Percentiles rank a stretch among this genome's conserved stretches.
Evolutionary conservation across 2,329 filamentous ascomycete species (phyloP).

Genomic region (Colletotrichum phormii): DNA sequence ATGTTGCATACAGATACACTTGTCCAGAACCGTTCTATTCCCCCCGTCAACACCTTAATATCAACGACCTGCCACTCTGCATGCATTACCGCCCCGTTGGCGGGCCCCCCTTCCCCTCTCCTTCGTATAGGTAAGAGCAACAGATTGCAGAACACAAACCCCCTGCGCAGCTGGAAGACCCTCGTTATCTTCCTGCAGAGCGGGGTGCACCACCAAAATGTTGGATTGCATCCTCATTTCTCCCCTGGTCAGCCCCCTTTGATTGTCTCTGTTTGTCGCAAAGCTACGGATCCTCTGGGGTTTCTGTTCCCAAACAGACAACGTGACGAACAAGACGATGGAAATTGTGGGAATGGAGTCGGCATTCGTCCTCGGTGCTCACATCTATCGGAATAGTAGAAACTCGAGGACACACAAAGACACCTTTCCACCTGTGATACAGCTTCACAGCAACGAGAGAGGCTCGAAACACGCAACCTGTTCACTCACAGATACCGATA

Average conservation of each 20-base stretch:
- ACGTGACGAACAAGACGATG: not conserved
- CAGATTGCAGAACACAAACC: not conserved
- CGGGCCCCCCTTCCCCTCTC: not conserved
- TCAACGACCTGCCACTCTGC: slow-evolving; percentile 24
- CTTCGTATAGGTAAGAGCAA: not conserved
- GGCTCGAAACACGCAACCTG: not conserved
- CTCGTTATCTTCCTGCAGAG: not conserved
- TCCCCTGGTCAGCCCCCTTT: not conserved
- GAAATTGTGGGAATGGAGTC: not conserved
- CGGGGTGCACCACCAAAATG: not conserved
- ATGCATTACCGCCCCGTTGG: too few relatives aligned
- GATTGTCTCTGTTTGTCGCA: not conserved
- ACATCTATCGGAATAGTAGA: not conserved
- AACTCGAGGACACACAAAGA: not conserved
- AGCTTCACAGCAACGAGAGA: not conserved
- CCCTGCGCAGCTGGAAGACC: slow-evolving; percentile 23
- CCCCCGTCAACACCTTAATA: slow-evolving; percentile 24
- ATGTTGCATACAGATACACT: not conserved
- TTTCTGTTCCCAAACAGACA: too few relatives aligned
- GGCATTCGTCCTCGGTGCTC: not conserved
- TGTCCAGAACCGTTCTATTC: not conserved
- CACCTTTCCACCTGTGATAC: not conserved
- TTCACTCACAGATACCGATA: not conserved
- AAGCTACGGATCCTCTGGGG: not conserved
- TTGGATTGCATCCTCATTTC: not conserved